Evolutionary conservation across 495 filamentous ascomycete genomes (phyloP), one percentile per base, ranked within the genome.

Genomic region (Podospora fimiseda): DNA sequence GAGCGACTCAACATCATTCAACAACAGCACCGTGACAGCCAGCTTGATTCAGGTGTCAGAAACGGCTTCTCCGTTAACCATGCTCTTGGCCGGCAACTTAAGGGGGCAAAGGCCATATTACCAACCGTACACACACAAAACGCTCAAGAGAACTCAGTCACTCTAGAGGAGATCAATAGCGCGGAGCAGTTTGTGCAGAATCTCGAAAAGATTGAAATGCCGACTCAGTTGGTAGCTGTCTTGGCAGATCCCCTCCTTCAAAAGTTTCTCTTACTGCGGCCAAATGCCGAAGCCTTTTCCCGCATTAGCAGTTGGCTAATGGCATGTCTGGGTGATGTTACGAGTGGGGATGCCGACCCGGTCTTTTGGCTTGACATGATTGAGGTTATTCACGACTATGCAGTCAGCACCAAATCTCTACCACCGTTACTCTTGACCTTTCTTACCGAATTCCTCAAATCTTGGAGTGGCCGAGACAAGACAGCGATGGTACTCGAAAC

Each of bases 121-220:
- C 89, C 88, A 2, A 72, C 80, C 52, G 80, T 93, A 37, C 83
- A 87, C 63, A 95, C 89, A 5, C 85, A 80, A 13, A 77, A 84
- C 50, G 83, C 88, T 18, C 76, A 75, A 44, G 83, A 87, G 80
- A 64, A 71, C 21, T 82, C 83, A 1, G 69, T 85, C 27, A 87
- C 89, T 0, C 66, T 94, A 6, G 90, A 95, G 60, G 89, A 93
- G 56, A 78, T 94, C 38, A 85, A 89, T 51, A 80, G 75, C 55
- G 78, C 85, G 18, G 73, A 85, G 16, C 77, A 84, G 53, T 86
- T 96, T 58, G 81, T 90, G 14, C 76, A 80, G 16, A 89, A 81
- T 42, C 64, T 95, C 7, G 89, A 95, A 53, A 83, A 77, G 56
- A 83, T 96, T 30, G 87, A 92, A 60, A 67, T 89, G 33, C 89